A percentile compares a stretch with the other conserved stretches of the same genome.
Conservation (phyloP, 805 yeast genomes). For the Kuraishia piskuri region DNA sequence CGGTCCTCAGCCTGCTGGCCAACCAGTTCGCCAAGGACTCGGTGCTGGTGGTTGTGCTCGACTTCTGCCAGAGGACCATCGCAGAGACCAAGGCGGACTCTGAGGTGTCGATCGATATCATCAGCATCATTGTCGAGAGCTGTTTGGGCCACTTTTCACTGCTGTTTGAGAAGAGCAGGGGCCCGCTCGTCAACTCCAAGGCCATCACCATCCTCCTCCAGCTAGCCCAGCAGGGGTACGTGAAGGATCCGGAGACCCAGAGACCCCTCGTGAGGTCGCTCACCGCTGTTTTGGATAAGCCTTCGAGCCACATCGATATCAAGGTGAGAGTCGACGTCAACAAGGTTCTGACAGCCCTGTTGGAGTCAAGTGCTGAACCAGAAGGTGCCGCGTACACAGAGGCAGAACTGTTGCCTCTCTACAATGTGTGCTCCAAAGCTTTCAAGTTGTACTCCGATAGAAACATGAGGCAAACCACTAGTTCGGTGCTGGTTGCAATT, state of each 20-base stretch:
- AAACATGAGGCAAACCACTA: conserved; percentile 52
- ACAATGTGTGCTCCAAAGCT: conserved; percentile 43
- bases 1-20: conserved; percentile 47
- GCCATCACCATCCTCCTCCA: conserved; percentile 43
- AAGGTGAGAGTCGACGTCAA: conserved; percentile 50
- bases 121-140: conserved; percentile 46
- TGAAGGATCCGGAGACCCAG: conserved; percentile 47
- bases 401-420: conserved; percentile 14
- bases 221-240: conserved; percentile 49
- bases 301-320: conserved; percentile 39
- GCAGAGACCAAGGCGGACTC: conserved; percentile 29
- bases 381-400: not conserved
- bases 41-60: conserved; percentile 48
- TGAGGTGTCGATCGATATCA: conserved; percentile 19
- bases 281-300: conserved; percentile 51
- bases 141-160: conserved; percentile 43
- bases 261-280: conserved; percentile 46
- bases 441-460: conserved; percentile 51
- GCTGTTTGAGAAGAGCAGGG: conserved; percentile 31
- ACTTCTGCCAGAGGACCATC: conserved; percentile 41
- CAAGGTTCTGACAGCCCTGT: conserved; percentile 44
- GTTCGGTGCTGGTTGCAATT: conserved; percentile 49
- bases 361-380: conserved; percentile 27
- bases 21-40: conserved; percentile 55
- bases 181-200: conserved; percentile 39